A percentile compares a stretch with the other conserved stretches of the same genome.
Evolutionary conservation across 148 eudicot species (phyloP).

Genomic region (Fagopyrum tataricum): DNA sequence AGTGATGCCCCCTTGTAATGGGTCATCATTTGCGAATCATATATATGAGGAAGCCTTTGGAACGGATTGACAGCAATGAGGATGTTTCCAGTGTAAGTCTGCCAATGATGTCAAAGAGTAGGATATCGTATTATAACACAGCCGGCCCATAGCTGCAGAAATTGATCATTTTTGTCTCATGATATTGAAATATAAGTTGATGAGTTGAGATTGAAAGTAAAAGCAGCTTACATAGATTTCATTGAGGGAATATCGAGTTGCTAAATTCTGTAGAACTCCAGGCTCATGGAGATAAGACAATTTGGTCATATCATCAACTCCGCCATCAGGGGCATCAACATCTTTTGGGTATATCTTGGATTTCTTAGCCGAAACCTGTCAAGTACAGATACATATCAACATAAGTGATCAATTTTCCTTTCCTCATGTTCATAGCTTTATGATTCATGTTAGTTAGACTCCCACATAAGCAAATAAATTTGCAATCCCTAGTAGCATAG

Average conservation of each 20-base stretch:
- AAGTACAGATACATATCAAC: not conserved
- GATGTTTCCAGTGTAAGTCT: slow-evolving; percentile 95
- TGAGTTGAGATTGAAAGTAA: slow-evolving; percentile 7
- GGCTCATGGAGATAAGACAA: slow-evolving; percentile 92
- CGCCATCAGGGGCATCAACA: slow-evolving; percentile 77
- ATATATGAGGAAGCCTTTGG: slow-evolving; percentile 73
- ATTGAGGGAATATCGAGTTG: slow-evolving; percentile 56
- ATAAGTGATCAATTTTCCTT: not conserved
- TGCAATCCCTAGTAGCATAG: not conserved
- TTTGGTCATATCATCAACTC: slow-evolving; percentile 97
- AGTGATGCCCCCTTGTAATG: slow-evolving; percentile 80
- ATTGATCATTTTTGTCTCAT: slow-evolving; percentile 23
- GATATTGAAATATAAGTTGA: slow-evolving; percentile 6
- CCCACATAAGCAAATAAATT: not conserved
- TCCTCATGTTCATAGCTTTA: not conserved
- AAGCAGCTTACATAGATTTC: slow-evolving; percentile 74
- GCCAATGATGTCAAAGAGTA: slow-evolving; percentile 47
- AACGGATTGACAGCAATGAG: slow-evolving; percentile 79
- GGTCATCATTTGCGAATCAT: slow-evolving; percentile 77
- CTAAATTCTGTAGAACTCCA: slow-evolving; percentile 79
- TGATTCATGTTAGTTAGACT: not conserved
- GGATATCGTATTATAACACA: slow-evolving; percentile 8
- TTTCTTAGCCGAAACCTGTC: slow-evolving; percentile 41
- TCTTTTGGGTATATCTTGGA: slow-evolving; percentile 73
- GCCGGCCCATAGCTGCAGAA: slow-evolving; percentile 15